Conservation (phyloP, 352 stramenopile genomes). For the Phytopythium boreale region DNA sequence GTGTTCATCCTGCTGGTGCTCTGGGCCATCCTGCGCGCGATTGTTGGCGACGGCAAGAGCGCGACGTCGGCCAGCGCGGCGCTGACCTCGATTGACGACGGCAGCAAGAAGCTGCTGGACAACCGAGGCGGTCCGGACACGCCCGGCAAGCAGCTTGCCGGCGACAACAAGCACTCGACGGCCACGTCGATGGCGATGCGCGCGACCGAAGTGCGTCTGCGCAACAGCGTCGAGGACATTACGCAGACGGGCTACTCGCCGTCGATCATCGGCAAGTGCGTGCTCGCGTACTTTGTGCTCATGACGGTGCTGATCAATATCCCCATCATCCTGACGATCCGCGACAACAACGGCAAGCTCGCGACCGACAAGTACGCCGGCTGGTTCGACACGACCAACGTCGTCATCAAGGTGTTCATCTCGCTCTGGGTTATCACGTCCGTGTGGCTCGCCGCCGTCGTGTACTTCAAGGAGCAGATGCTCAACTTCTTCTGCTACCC, state of each 20-base stretch:
- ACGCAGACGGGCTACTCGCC: slow-evolving; percentile 45
- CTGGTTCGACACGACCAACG: slow-evolving; percentile 50
- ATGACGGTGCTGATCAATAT: slow-evolving; percentile 56
- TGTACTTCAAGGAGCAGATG: slow-evolving; percentile 39
- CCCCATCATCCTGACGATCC: slow-evolving; percentile 46
- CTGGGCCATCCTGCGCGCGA: slow-evolving; percentile 22
- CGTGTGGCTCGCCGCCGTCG: slow-evolving; percentile 47
- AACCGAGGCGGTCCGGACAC: slow-evolving; percentile 52
- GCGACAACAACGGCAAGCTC: slow-evolving; percentile 57
- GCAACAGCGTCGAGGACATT: slow-evolving; percentile 43
- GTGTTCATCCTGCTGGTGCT: slow-evolving; percentile 31
- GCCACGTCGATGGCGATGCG: slow-evolving; percentile 39
- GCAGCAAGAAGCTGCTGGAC: slow-evolving; percentile 55
- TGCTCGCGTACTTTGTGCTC: slow-evolving; percentile 61
- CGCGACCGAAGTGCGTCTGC: slow-evolving; percentile 38
- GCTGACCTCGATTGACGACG: slow-evolving; percentile 25
- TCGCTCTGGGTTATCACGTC: slow-evolving; percentile 48
- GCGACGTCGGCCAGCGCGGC: slow-evolving; percentile 9
- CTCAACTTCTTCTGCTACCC: slow-evolving; percentile 65
- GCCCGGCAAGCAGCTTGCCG: slow-evolving; percentile 11
- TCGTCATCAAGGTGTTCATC: slow-evolving; percentile 62
- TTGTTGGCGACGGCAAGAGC: slow-evolving; percentile 14
- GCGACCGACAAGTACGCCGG: slow-evolving; percentile 34
- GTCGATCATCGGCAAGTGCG: slow-evolving; percentile 36
- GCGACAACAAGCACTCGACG: slow-evolving; percentile 19